Conservation (phyloP, 2,329 filamentous ascomycete genomes). For the Botrytis galanthina region DNA sequence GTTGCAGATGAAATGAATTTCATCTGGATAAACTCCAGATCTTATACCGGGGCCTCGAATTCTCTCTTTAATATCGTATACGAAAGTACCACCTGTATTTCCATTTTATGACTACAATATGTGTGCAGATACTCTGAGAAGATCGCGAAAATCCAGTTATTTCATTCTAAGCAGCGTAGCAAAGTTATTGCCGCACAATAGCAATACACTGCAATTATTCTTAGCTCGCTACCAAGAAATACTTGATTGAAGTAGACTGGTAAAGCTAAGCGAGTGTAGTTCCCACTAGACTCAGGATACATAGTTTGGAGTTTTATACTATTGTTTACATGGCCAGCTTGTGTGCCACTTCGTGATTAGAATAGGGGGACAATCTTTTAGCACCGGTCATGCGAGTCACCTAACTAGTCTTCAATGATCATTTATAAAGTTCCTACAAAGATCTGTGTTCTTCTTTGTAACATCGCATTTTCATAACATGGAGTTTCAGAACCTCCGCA, state of each 20-base stretch:
- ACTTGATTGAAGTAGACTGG: neutral
- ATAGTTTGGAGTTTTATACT: neutral
- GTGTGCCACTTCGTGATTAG: neutral
- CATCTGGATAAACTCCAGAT: neutral
- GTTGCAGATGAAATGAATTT: neutral
- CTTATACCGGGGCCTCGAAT: neutral
- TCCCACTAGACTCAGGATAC: neutral
- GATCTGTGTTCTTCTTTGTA: neutral
- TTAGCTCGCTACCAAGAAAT: neutral
- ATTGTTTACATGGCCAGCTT: neutral
- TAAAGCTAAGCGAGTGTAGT: neutral
- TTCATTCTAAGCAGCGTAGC: neutral
- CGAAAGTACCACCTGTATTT: neutral
- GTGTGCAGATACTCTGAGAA: neutral
- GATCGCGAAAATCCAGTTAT: neutral
- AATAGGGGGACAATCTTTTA: neutral
- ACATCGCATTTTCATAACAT: neutral
- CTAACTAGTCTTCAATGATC: neutral
- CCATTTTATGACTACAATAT: too few relatives aligned
- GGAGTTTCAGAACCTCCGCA: neutral
- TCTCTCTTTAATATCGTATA: neutral
- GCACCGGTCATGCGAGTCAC: neutral
- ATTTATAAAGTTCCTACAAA: neutral
- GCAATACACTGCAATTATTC: too few relatives aligned
- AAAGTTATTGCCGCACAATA: neutral